Conservation (phyloP, 192 early-diverging fungal species). For the Coemansia sp. region DNA sequence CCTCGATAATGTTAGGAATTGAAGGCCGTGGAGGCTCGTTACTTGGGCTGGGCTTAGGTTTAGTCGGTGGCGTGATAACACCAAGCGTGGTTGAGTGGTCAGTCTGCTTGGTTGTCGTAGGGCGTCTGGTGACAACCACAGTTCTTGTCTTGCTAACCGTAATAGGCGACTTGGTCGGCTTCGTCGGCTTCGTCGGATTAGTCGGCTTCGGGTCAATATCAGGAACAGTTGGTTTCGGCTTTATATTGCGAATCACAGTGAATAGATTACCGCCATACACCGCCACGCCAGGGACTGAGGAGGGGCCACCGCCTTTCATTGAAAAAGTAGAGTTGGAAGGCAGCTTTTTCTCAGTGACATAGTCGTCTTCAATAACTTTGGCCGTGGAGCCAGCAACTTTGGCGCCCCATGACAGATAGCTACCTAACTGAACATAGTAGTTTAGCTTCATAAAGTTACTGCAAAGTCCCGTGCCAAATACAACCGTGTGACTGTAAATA, state of each 20-base stretch:
- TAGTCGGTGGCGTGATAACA: not conserved
- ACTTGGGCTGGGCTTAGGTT: not conserved
- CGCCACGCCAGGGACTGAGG: constrained; percentile 12
- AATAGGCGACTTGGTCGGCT: not conserved
- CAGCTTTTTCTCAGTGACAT: constrained; percentile 16
- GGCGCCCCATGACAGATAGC: constrained; percentile 43
- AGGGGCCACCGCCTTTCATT: not conserved
- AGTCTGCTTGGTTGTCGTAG: not conserved
- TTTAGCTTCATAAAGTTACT: constrained; percentile 22
- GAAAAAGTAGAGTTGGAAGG: constrained; percentile 5
- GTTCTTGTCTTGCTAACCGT: constrained; percentile 5
- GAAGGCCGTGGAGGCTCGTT: not conserved
- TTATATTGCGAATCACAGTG: not conserved
- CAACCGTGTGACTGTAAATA: constrained; percentile 46
- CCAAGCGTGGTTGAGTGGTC: not conserved
- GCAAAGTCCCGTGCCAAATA: constrained; percentile 39
- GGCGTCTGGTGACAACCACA: not conserved
- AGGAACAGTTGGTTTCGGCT: not conserved
- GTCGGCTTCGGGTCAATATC: not conserved
- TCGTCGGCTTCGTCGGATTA: not conserved
- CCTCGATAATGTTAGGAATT: constrained; percentile 13
- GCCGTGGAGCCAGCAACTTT: not conserved
- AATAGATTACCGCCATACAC: constrained; percentile 40
- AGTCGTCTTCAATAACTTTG: not conserved
- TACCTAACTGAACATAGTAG: constrained; percentile 34